Conservation (phyloP, 768 basidiomycete species). For the Suillus luteus region DNA sequence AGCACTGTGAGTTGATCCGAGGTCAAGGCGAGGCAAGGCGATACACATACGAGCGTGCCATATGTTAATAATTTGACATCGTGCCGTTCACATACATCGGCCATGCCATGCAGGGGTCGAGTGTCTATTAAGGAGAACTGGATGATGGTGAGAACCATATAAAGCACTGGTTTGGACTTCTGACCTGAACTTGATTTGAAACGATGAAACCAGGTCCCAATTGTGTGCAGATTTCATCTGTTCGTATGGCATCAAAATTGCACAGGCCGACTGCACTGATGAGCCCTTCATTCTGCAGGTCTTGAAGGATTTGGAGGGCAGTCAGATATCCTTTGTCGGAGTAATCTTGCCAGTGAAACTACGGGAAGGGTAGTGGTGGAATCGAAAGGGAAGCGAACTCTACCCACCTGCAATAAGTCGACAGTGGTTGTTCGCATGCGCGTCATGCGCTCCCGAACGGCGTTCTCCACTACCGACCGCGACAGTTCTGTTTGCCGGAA, state of each 20-base stretch:
- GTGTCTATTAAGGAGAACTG: constrained; percentile 85
- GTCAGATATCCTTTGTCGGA: constrained; percentile 49
- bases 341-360: constrained; percentile 86
- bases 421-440: constrained; percentile 62
- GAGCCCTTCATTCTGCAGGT: constrained; percentile 58
- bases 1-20: constrained; percentile 8
- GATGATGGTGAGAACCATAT: constrained; percentile 14
- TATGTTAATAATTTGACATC: constrained; percentile 77
- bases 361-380: constrained; percentile 3
- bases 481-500: constrained; percentile 58
- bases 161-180: constrained; percentile 13
- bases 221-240: constrained; percentile 78
- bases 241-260: constrained; percentile 77
- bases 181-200: constrained; percentile 83
- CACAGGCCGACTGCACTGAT: constrained; percentile 73
- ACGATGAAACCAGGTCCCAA: constrained; percentile 72
- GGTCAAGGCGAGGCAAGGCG: constrained; percentile 11
- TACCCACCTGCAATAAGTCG: constrained; percentile 71
- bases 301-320: constrained; percentile 52
- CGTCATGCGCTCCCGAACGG: constrained; percentile 67
- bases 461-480: constrained; percentile 57
- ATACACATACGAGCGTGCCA: constrained; percentile 66
- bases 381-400: constrained; percentile 6
- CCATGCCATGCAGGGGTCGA: constrained; percentile 76
- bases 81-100: constrained; percentile 73